phyloP scores from a whole-genome alignment of 2,329 filamentous ascomycete species.

The Botrytis hyacinthi region DNA sequence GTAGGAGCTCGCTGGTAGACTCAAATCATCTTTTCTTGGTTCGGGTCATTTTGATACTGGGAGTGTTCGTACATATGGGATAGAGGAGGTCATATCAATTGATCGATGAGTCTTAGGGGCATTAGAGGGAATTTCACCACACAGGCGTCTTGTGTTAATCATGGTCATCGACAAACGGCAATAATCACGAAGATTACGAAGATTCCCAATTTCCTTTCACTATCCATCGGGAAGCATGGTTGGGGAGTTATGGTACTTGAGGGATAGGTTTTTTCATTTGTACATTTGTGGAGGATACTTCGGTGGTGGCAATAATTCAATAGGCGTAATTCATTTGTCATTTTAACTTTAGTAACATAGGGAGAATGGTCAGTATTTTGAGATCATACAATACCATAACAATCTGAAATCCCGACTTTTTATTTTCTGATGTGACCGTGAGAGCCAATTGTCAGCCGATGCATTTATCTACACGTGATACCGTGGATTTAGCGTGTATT shows the following conservation, averaged over 20 bases:
- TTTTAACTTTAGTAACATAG: constrained; percentile 23
- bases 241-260: constrained; percentile 30
- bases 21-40: not conserved
- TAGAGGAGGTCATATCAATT: constrained; percentile 20
- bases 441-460: not conserved
- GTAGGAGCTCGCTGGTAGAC: constrained; percentile 57
- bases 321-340: constrained; percentile 33
- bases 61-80: constrained; percentile 34
- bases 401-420: not conserved
- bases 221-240: constrained; percentile 28
- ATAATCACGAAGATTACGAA: constrained; percentile 37
- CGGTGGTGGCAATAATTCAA: constrained; percentile 29
- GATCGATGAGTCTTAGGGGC: constrained; percentile 9
- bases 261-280: constrained; percentile 27
- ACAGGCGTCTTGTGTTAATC: constrained; percentile 21
- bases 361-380: constrained; percentile 18
- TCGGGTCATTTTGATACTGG: not conserved
- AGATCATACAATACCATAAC: not conserved
- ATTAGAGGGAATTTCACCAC: constrained; percentile 20
- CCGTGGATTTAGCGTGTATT: constrained; percentile 19
- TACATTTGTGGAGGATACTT: constrained; percentile 29
- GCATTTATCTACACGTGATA: constrained; percentile 15
- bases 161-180: constrained; percentile 26
- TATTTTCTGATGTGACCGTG: not conserved
- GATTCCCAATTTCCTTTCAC: constrained; percentile 32